Conservation (phyloP, 306 rosid genomes). For the Astragalus glycyphyllos region DNA sequence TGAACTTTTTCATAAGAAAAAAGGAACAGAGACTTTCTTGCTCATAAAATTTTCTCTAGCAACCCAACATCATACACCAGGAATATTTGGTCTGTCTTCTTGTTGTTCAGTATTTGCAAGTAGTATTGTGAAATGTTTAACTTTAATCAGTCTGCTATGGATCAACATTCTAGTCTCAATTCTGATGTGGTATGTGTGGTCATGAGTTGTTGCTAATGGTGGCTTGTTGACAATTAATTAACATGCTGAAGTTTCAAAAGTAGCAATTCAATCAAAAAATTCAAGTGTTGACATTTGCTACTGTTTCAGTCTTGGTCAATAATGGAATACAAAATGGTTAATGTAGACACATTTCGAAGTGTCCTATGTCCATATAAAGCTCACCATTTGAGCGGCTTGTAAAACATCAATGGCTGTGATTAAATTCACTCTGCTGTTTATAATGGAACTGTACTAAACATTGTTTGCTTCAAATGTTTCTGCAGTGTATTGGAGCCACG, state of each 20-base stretch:
- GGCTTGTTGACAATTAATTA: constrained; percentile 15
- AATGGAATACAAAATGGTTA: constrained; percentile 13
- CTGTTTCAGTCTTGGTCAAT: not conserved
- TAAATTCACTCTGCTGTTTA: constrained; percentile 15
- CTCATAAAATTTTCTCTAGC: constrained; percentile 4
- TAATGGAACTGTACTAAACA: constrained; percentile 30
- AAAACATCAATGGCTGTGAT: not conserved
- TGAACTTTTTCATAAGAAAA: not conserved
- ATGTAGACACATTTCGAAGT: not conserved
- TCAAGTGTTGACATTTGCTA: not conserved
- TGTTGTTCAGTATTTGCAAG: constrained; percentile 9
- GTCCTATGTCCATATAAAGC: constrained; percentile 5
- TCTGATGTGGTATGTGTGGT: constrained; percentile 2
- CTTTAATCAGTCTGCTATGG: constrained; percentile 1
- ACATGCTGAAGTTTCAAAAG: constrained; percentile 8
- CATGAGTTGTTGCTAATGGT: constrained; percentile 1
- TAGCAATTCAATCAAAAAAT: constrained; percentile 5
- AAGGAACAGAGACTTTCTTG: constrained; percentile 18
- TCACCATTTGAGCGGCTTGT: not conserved
- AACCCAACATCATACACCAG: not conserved
- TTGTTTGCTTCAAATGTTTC: constrained; percentile 41
- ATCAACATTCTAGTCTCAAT: not conserved
- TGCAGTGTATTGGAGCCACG: constrained; percentile 98
- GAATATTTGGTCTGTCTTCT: constrained; percentile 8
- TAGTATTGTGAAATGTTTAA: constrained; percentile 9